Evolutionary conservation across 331 rosid species (phyloP), one percentile per base, ranked within the genome.

Genomic region (Dryas integrifolia): DNA sequence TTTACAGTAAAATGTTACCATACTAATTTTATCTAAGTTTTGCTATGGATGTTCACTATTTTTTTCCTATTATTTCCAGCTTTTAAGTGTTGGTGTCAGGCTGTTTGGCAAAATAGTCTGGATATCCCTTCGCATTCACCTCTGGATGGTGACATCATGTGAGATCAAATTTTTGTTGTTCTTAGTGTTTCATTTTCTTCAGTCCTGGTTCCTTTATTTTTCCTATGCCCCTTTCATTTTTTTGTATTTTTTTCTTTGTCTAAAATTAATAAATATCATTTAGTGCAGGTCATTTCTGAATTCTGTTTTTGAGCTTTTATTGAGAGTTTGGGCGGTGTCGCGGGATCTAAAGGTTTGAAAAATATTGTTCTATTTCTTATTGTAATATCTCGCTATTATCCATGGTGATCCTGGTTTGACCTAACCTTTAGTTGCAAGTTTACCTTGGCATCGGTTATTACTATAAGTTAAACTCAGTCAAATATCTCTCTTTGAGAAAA

Each of bases 31-130:
- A 21, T 11, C 0, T 8, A 41, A 14, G 10, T 43, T 16, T 45
- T 9, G 3, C 13, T 43, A 5, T 16, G 2, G 24, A 30, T 51
- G 52, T 55, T 62, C 14, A 15, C 50, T 14, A n/a, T 47, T 64
- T 16, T 57, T 56, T 44, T 73, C 53, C 76, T 67, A 46, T 78
- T 66, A 70, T 77, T 81, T 89, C 69, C 97, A 94, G 98, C 98
- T 80, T 85, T 94, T 69, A 94, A 94, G 85, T 91, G 96, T 82
- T 94, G 98, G 98, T 91, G 98, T 82, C 96, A 91, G 84, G 98
- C 98, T 76, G 95, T 89, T 74, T 86, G 90, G 90, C 98, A 89
- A 76, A 80, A 79, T 77, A 82, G 84, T 63, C 68, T 79, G 81
- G 98, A 94, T 75, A 81, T 85, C 75, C 92, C 96, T 81, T 84